phyloP scores from a whole-genome alignment of 768 basidiomycete species.

The Mycena venus region DNA sequence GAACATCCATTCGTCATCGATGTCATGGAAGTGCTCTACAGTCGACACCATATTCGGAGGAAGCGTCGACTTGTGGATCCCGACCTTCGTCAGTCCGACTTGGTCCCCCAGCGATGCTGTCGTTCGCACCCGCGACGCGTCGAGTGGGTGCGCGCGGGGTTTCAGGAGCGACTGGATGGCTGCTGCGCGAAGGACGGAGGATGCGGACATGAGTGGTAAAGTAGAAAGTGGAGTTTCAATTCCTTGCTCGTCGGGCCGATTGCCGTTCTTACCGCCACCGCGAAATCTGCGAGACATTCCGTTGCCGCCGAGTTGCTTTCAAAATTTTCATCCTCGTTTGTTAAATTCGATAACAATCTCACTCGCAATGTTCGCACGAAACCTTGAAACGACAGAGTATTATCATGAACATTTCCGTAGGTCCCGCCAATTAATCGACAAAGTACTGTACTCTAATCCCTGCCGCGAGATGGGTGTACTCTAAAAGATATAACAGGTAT shows the following conservation, averaged over 20 bases:
- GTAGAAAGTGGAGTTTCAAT: too few relatives aligned
- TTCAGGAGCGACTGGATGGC: constrained; percentile 27
- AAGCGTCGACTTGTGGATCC: constrained; percentile 25
- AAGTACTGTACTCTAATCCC: neutral
- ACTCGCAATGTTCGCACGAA: too few relatives aligned
- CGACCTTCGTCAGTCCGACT: constrained; percentile 22
- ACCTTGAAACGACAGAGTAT: too few relatives aligned
- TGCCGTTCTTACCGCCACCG: too few relatives aligned
- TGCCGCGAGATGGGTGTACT: neutral
- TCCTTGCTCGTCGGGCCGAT: too few relatives aligned
- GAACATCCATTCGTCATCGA: constrained; percentile 34
- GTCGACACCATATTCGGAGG: constrained; percentile 24
- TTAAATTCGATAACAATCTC: too few relatives aligned
- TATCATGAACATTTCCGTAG: too few relatives aligned
- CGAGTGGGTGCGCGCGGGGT: constrained; percentile 23
- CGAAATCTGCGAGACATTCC: too few relatives aligned
- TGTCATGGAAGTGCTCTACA: constrained; percentile 32
- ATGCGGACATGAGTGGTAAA: constrained; percentile 18
- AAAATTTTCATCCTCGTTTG: too few relatives aligned
- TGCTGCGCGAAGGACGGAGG: constrained; percentile 29
- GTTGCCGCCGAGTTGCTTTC: too few relatives aligned
- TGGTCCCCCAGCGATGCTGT: constrained; percentile 30
- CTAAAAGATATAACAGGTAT: neutral
- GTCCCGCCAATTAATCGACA: neutral
- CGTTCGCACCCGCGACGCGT: constrained; percentile 13